Evolutionary conservation across 768 basidiomycete genomes (phyloP), one percentile per base, ranked within the genome.

Genomic region (Leucosporidium scottii): DNA sequence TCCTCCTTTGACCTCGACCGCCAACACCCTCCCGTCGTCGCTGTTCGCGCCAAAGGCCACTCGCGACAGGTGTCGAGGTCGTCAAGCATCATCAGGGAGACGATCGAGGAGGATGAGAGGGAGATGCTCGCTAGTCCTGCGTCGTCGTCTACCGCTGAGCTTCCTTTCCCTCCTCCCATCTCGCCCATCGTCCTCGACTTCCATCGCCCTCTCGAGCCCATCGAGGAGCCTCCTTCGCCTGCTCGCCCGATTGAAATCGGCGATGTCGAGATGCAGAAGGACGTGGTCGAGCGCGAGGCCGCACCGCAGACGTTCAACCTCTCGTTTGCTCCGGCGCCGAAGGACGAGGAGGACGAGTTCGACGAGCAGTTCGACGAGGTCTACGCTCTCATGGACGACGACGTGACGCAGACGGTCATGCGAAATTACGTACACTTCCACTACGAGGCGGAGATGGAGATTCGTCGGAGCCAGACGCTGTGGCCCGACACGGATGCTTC

Each of bases 401-500:
- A 15, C 15, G 7, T 44, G 39, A 44, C 39, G 39, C 39, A 15
- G 31, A 34, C 34, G 64, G 1, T 31, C 1, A 65, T 60, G 20
- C 51, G 66, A 17, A 28, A 18, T 5, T 60, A 3, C 12, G 48
- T 61, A 1, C 59, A 67, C 27, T 56, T 65, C 23, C 8, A 12
- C 3, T 65, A 62, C 64, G 66, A 67, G 54, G 70, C 66, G 21
- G 64, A 68, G 18, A 56, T 34, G 47, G 70, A 71, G 61, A 17
- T 71, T 28, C 31, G 53, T 27, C 55, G 61, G 0, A 62, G 61
- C 15, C 30, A 27, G 36, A 30, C 53, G 0, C n/a, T 59, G 1
- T 71, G 70, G 70, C 70, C 70, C 1, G 70, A 71, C 53, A 67
- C 66, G 18, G 70, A 71, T 17, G 59, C 34, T 10, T 71, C 69